phyloP scores from a whole-genome alignment of 768 basidiomycete species.

The Kwoniella newhampshirensis region DNA sequence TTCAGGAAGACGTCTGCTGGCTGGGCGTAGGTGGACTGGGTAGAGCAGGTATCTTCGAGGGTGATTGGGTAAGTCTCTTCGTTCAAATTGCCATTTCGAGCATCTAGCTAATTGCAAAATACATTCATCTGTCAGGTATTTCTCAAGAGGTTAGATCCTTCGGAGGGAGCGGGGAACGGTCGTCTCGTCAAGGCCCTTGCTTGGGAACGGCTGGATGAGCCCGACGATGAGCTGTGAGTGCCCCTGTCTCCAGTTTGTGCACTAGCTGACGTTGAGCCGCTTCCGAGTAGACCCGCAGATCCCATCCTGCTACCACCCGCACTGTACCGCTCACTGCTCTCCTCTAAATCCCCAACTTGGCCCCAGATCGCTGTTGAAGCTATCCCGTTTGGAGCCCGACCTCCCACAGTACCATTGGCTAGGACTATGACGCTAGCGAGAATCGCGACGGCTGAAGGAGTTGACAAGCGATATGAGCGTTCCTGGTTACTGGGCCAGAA shows the following conservation, averaged over 20 bases:
- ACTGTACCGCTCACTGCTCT: slow-evolving; percentile 33
- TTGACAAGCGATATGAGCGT: slow-evolving; percentile 48
- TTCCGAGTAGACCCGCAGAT: slow-evolving; percentile 30
- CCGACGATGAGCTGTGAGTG: slow-evolving; percentile 32
- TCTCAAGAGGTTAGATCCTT: background rate
- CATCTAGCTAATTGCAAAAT: no score
- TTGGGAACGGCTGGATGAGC: slow-evolving; percentile 37
- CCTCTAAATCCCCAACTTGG: slow-evolving; percentile 12
- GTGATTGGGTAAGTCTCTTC: slow-evolving; percentile 48
- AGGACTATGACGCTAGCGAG: slow-evolving; percentile 45
- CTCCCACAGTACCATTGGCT: slow-evolving; percentile 44
- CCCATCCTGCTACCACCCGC: slow-evolving; percentile 43
- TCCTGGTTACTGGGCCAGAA: slow-evolving; percentile 39
- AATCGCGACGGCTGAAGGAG: slow-evolving; percentile 43
- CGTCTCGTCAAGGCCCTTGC: slow-evolving; percentile 44
- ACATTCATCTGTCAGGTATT: slow-evolving; percentile 15
- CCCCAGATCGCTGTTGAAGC: slow-evolving; percentile 18
- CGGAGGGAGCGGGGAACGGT: slow-evolving; percentile 5
- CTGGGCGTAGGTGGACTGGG: slow-evolving; percentile 48
- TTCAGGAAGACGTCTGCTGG: slow-evolving; percentile 38
- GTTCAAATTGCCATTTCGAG: no score
- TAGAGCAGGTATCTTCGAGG: slow-evolving; percentile 50
- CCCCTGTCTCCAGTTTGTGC: background rate
- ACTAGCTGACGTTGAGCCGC: background rate
- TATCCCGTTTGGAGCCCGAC: slow-evolving; percentile 45